These are phyloP conservation scores for Sinapis alba DNA, from an alignment of 441 rosid species.

Conservation along the genomic window DNA sequence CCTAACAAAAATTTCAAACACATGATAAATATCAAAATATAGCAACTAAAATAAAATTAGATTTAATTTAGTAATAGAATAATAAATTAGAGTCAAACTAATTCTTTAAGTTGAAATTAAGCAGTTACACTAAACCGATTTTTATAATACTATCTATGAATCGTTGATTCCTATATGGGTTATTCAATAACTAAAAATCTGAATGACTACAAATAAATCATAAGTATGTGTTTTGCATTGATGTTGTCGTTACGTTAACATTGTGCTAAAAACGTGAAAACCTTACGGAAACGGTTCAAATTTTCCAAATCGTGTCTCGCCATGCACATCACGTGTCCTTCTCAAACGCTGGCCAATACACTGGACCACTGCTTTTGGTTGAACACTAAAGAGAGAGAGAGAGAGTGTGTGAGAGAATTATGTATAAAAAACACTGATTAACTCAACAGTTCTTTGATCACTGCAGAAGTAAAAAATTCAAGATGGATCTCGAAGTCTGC, in stretches of 20 bases:
- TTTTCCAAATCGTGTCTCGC: not conserved
- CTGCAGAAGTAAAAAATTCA: not conserved
- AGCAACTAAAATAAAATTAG: too few species aligned
- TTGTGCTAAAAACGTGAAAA: not conserved
- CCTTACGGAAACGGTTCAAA: not conserved
- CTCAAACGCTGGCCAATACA: not conserved
- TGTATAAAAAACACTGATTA: not conserved
- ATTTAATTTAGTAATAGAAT: too few species aligned
- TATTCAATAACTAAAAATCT: not conserved
- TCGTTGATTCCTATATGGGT: not conserved
- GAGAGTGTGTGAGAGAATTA: not conserved
- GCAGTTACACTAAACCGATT: not conserved
- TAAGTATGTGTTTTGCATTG: not conserved
- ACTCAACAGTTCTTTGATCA: not conserved
- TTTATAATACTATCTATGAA: not conserved
- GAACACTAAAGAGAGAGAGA: not conserved
- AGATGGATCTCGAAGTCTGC: constrained; percentile 80
- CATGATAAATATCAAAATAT: too few species aligned
- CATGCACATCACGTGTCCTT: constrained; percentile 25
- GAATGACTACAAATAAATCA: not conserved
- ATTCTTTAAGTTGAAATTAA: too few species aligned
- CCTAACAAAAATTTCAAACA: too few species aligned
- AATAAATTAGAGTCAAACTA: too few species aligned
- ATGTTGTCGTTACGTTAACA: not conserved
- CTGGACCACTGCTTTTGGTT: constrained; percentile 5